phyloP scores from a whole-genome alignment of 2,329 filamentous ascomycete species.

The Pyrenochaeta sp. region DNA sequence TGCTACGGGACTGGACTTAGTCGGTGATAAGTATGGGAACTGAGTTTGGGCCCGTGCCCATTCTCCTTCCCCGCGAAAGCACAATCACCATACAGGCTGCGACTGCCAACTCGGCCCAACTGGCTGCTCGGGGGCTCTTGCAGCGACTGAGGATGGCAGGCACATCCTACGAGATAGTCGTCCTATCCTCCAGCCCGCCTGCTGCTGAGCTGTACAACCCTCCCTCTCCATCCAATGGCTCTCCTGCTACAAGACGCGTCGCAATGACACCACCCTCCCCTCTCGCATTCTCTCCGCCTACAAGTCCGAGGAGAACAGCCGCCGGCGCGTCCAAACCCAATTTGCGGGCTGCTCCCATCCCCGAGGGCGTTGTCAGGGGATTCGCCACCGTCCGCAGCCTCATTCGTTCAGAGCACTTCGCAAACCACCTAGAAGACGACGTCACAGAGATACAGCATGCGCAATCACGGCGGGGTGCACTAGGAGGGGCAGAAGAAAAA shows the following conservation, averaged over 20 bases:
- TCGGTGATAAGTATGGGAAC: background rate
- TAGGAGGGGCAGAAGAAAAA: slow-evolving; percentile 1
- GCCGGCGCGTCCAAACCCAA: slow-evolving; percentile 39
- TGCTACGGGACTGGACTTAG: background rate
- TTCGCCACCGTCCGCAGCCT: slow-evolving; percentile 48
- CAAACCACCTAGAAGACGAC: slow-evolving; percentile 24
- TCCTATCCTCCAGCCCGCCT: slow-evolving; percentile 47
- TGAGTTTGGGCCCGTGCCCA: slow-evolving; percentile 1
- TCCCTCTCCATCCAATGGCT: slow-evolving; percentile 27
- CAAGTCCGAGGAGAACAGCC: slow-evolving; percentile 20
- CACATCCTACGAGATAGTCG: slow-evolving; percentile 31
- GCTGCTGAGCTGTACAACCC: slow-evolving; percentile 16
- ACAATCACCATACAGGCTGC: slow-evolving; percentile 7
- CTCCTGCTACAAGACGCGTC: slow-evolving; percentile 39
- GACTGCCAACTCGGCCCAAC: slow-evolving; percentile 9
- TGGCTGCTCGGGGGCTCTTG: slow-evolving; percentile 14
- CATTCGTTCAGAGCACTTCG: slow-evolving; percentile 40
- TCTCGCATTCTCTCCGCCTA: slow-evolving; percentile 31
- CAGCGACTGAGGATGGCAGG: slow-evolving; percentile 14
- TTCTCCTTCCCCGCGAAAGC: slow-evolving; percentile 1
- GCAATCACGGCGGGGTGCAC: slow-evolving; percentile 9
- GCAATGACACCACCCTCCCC: slow-evolving; percentile 35
- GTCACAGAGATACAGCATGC: slow-evolving; percentile 7
- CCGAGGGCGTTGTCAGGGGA: slow-evolving; percentile 35
- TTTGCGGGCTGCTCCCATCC: slow-evolving; percentile 35